Base-by-base conservation (phyloP, 208 protist genomes). In the Crithidia bombi region DNA sequence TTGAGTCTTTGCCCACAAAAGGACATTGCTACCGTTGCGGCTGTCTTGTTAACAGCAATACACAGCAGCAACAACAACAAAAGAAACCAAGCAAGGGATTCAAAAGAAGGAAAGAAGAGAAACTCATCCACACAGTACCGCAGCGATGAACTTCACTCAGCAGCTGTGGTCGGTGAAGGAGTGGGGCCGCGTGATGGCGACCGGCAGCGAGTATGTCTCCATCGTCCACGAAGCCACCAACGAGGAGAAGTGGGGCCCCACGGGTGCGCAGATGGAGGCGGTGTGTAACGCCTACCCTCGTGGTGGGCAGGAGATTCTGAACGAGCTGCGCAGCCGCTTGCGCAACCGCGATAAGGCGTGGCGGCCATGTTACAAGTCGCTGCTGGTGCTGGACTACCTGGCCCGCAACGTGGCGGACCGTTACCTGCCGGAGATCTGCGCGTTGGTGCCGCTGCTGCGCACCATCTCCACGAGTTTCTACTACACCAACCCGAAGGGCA, bases 191-290 rank as follows among this genome's bases (percentile, higher is more conserved):
- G 87, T 96, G 28, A 89, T 90, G 79, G 75, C 82, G 21, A 80
- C 78, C 19, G 81, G 89, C 47, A 88, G 76, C 66, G 85, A 94
- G 72, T 89, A 81, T 76, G 67, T 93, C 23, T 59, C 59, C 30
- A 71, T 93, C 33, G 82, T 94, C 25, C 89, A 94, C 73, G 81
- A 84, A 33, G 91, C 91, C 26, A 94, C 89, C 26, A 96, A 93
- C 68, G 87, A 94, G 65, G 91, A 96, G 17, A 91, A 91, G 65
- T 96, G 91, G 89, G 91, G 91, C 9, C 91, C 91, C 21, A 96
- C 91, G 0, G 91, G 91, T 0, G 58, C 82, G 26, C 91, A 96
- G 78, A 96, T 96, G 91, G 91, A 96, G 30, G 73, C 82, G 10
- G 82, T 96, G 25, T 91, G 84, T 76, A 75, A 76, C 47, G 82